phyloP scores from a whole-genome alignment of 2,329 filamentous ascomycete genomes.

The Beauveria scarabaeidicola region DNA sequence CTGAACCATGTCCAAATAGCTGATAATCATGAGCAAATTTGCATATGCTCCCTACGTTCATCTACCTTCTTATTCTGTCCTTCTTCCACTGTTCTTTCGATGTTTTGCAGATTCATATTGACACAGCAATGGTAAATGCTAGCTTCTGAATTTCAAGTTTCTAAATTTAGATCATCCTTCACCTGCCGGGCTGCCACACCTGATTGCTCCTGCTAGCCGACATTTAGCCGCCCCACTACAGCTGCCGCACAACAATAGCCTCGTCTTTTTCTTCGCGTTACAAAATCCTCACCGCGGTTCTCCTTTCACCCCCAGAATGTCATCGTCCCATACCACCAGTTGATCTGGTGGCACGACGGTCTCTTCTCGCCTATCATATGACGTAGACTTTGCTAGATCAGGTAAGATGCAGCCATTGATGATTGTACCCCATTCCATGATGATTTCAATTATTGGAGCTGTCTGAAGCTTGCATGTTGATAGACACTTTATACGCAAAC shows the following conservation, averaged over 20 bases:
- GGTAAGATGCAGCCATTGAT: constrained; percentile 14
- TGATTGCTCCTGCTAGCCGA: not conserved
- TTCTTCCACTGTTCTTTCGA: not conserved
- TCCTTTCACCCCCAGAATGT: not conserved
- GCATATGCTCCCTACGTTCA: not conserved
- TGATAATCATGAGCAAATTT: not conserved
- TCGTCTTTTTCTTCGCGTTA: not conserved
- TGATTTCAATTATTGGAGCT: constrained; percentile 64
- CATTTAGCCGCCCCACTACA: constrained; percentile 10
- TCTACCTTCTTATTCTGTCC: not conserved
- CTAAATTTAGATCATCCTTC: not conserved
- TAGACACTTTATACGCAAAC: constrained; percentile 51
- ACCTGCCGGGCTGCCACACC: not conserved
- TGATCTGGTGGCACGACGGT: constrained; percentile 7
- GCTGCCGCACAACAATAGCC: not conserved
- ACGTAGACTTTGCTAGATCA: constrained; percentile 8
- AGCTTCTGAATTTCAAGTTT: not conserved
- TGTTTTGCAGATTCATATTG: not conserved
- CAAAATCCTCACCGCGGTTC: not conserved
- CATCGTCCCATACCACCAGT: constrained; percentile 10
- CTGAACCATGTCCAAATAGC: not conserved
- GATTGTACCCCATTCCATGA: constrained; percentile 26
- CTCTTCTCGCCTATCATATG: not conserved
- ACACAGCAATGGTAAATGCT: not conserved
- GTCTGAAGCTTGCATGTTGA: constrained; percentile 60